Evolutionary conservation across 768 basidiomycete species (phyloP).

Genomic region (Boletus rubroflammeus): DNA sequence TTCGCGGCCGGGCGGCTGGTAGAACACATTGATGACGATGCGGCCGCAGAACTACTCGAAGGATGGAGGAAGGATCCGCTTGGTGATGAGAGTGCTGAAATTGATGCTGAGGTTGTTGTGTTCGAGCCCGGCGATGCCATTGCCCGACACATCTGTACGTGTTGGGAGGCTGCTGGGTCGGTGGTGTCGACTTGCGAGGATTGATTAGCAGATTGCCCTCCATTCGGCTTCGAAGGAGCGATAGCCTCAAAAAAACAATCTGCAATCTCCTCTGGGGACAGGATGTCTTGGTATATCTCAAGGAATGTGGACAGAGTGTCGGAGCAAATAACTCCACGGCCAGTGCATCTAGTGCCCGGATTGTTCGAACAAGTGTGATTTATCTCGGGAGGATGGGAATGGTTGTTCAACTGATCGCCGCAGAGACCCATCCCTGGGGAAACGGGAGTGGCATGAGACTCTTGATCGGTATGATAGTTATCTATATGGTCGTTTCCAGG

Average conservation of each 20-base stretch:
- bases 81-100: background rate
- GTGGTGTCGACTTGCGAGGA: background rate
- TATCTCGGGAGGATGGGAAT: no score
- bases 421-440: no score
- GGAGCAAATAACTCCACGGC: background rate
- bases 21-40: background rate
- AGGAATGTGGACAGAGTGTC: background rate
- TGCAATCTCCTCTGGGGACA: background rate
- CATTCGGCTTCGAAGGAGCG: no score
- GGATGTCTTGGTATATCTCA: fast-evolving
- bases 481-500: background rate
- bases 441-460: background rate
- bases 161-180: background rate
- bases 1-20: background rate
- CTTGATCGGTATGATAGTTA: background rate
- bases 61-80: no score
- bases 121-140: no score
- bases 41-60: background rate
- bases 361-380: background rate
- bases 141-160: background rate
- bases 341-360: background rate
- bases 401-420: no score
- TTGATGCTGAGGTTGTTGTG: background rate
- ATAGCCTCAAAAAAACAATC: fast-evolving
- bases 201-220: background rate